Evolutionary conservation across 1,284 basidiomycete species (phyloP).

Genomic region (Leccinum pachyderme): DNA sequence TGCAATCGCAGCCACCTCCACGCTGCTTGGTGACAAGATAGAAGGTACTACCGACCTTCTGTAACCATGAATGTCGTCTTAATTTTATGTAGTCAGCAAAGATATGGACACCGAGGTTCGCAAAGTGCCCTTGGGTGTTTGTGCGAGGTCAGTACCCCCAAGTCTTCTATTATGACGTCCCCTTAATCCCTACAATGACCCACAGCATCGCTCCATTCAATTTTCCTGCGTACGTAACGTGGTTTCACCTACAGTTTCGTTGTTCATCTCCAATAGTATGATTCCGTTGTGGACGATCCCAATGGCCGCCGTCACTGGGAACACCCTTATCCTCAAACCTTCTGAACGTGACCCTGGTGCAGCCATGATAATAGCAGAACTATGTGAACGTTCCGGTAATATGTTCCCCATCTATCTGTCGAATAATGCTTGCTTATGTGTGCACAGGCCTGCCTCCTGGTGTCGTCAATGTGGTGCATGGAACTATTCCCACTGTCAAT

Average conservation of each 20-base stretch:
- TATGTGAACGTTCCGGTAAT: slow-evolving; percentile 80
- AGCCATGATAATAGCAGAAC: slow-evolving; percentile 95
- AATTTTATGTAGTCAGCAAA: slow-evolving; percentile 66
- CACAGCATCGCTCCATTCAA: slow-evolving; percentile 87
- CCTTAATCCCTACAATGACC: slow-evolving; percentile 5
- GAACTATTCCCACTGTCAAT: slow-evolving; percentile 87
- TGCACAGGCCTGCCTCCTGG: slow-evolving; percentile 70
- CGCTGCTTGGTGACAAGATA: slow-evolving; percentile 85
- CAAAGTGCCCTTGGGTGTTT: slow-evolving; percentile 76
- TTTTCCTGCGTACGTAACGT: slow-evolving; percentile 74
- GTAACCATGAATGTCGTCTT: not conserved
- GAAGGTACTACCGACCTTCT: slow-evolving; percentile 56
- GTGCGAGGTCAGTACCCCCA: slow-evolving; percentile 51
- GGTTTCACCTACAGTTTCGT: not conserved
- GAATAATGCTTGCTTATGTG: slow-evolving; percentile 3
- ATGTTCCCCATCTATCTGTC: slow-evolving; percentile 23
- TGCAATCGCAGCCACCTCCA: slow-evolving; percentile 80
- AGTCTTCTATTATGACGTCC: not conserved
- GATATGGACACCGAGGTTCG: slow-evolving; percentile 97
- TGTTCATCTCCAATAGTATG: slow-evolving; percentile 59
- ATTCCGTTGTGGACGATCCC: slow-evolving; percentile 97
- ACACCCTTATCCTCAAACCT: slow-evolving; percentile 93
- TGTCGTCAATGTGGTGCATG: slow-evolving; percentile 89
- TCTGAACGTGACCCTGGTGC: slow-evolving; percentile 97
- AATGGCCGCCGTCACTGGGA: slow-evolving; percentile 86